A percentile compares a stretch with the other conserved stretches of the same genome.
Evolutionary conservation across 2,329 filamentous ascomycete genomes (phyloP).

Genomic region (Coccinonectria pachysandricola): DNA sequence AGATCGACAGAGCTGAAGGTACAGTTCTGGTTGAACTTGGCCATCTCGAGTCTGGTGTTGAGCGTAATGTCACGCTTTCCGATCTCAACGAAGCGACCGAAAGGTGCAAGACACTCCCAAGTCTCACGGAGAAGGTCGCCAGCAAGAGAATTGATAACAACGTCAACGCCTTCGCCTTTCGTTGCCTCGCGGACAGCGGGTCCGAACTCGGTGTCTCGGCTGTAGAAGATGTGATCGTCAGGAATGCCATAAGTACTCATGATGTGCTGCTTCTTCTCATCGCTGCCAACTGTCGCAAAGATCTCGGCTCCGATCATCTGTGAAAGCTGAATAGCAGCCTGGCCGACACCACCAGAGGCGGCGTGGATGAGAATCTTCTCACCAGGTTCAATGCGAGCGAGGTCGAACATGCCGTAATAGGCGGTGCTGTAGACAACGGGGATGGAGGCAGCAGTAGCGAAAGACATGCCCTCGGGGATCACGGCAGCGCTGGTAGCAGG

Average conservation of each 20-base stretch:
- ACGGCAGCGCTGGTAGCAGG: slow-evolving; percentile 33
- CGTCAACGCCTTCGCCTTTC: slow-evolving; percentile 19
- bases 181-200: slow-evolving; percentile 15
- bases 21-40: slow-evolving; percentile 18
- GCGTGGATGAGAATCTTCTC: slow-evolving; percentile 23
- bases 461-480: slow-evolving; percentile 6
- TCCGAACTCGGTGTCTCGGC: slow-evolving; percentile 17
- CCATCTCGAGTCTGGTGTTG: slow-evolving; percentile 18
- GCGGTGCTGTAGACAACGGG: slow-evolving; percentile 11
- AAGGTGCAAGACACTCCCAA: slow-evolving; percentile 22
- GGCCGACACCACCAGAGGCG: slow-evolving; percentile 17
- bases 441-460: slow-evolving; percentile 5
- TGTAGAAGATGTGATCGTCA: slow-evolving; percentile 20
- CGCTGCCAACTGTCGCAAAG: slow-evolving; percentile 22
- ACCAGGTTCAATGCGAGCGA: slow-evolving; percentile 6
- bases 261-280: slow-evolving; percentile 21
- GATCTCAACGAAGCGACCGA: slow-evolving; percentile 26
- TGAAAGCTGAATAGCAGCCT: slow-evolving; percentile 20
- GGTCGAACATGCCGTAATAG: slow-evolving; percentile 9
- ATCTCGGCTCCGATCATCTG: slow-evolving; percentile 17
- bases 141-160: slow-evolving; percentile 22
- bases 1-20: slow-evolving; percentile 9
- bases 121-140: slow-evolving; percentile 20
- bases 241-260: slow-evolving; percentile 19
- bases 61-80: slow-evolving; percentile 21